A percentile compares a stretch with the other conserved stretches of the same genome.
Evolutionary conservation across 495 filamentous ascomycete genomes (phyloP).

Genomic region (Hamigera avellanea): DNA sequence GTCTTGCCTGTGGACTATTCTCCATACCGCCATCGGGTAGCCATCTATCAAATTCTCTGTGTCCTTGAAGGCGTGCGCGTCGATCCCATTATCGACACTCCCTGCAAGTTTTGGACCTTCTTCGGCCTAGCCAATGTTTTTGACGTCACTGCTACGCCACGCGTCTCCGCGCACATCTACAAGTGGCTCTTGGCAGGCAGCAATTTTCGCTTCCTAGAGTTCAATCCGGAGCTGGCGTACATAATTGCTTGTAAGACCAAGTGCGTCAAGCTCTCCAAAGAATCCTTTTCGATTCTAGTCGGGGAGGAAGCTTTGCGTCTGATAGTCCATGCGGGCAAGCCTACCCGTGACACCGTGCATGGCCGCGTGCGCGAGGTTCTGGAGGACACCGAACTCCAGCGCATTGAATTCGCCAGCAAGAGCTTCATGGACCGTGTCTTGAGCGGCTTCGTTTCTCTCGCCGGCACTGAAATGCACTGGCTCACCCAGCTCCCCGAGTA

Average conservation of each 20-base stretch:
- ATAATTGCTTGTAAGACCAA: conserved; percentile 33
- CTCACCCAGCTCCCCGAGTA: conserved; percentile 19
- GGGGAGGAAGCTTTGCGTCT: conserved; percentile 33
- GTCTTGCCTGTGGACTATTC: conserved; percentile 42
- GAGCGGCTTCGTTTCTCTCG: conserved; percentile 20
- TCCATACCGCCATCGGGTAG: conserved; percentile 44
- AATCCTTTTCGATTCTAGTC: conserved; percentile 37
- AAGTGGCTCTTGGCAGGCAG: conserved; percentile 34
- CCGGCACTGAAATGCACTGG: conserved; percentile 31
- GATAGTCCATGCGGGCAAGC: conserved; percentile 5
- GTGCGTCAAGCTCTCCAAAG: conserved; percentile 22
- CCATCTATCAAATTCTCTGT: conserved; percentile 46
- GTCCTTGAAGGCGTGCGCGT: conserved; percentile 37
- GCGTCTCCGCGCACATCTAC: conserved; percentile 25
- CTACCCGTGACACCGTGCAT: conserved; percentile 8
- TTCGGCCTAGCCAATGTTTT: conserved; percentile 47
- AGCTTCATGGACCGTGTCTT: conserved; percentile 26
- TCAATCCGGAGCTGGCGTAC: conserved; percentile 34
- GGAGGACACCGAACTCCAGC: conserved; percentile 32
- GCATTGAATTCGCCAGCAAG: conserved; percentile 41
- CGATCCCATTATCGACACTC: conserved; percentile 47
- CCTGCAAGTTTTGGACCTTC: conserved; percentile 52
- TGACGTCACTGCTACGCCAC: conserved; percentile 29
- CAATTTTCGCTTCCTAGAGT: conserved; percentile 35
- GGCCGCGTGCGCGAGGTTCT: conserved; percentile 22